These are phyloP conservation scores for Thalassiosira profunda DNA, from an alignment of 108 stramenopile genomes.

Conservation along the genomic window DNA sequence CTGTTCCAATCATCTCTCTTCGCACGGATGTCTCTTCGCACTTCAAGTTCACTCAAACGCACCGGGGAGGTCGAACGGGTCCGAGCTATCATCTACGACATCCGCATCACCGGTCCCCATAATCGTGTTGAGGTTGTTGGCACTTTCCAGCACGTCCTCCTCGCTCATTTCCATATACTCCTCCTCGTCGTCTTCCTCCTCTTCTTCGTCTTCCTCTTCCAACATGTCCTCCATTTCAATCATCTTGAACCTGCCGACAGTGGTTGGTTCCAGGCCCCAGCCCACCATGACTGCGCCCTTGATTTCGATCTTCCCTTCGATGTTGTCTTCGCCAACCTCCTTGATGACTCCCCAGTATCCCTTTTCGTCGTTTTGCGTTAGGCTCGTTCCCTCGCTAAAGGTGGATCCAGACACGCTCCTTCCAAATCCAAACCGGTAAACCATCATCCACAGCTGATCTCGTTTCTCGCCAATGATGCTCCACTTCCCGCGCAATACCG, in stretches of 20 bases:
- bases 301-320: conserved; percentile 56
- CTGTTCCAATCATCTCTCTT: too few species aligned
- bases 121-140: conserved; percentile 23
- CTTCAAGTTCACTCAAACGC: conserved; percentile 42
- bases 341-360: conserved; percentile 78
- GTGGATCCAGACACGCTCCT: conserved; percentile 79
- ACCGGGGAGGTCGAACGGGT: conserved; percentile 25
- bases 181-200: conserved; percentile 59
- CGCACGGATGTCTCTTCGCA: too few species aligned
- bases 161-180: conserved; percentile 30
- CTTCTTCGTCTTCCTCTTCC: conserved; percentile 60
- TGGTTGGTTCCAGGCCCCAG: conserved; percentile 72
- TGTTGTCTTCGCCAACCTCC: conserved; percentile 41
- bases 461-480: conserved; percentile 70
- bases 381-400: conserved; percentile 69
- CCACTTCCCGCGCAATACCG: conserved; percentile 79
- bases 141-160: conserved; percentile 18
- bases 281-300: conserved; percentile 75
- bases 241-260: conserved; percentile 79
- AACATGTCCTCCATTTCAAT: conserved; percentile 56
- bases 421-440: conserved; percentile 86
- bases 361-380: conserved; percentile 78
- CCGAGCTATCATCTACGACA: conserved; percentile 2
- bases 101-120: conserved; percentile 7
- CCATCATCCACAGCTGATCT: conserved; percentile 89